phyloP scores from a whole-genome alignment of 805 yeast genomes.

The Kuraishia capsulata region DNA sequence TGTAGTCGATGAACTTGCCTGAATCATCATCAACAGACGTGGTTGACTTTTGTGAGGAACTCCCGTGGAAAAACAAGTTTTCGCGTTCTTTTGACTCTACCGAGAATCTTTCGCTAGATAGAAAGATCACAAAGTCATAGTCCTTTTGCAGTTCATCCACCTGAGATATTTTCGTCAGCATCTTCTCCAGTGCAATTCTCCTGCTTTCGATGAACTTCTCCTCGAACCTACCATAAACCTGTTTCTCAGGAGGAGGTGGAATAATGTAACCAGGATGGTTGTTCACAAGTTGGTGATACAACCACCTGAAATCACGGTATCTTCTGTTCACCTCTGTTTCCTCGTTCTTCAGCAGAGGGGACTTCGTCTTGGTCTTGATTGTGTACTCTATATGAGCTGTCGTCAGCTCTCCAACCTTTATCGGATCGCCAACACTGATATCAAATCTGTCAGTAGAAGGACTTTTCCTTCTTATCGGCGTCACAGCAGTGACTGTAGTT shows the following conservation, averaged over 20 bases:
- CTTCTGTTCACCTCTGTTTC: constrained; percentile 67
- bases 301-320: constrained; percentile 90
- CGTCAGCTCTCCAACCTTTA: constrained; percentile 84
- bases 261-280: constrained; percentile 86
- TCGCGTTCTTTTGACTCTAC: constrained; percentile 67
- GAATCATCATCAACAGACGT: constrained; percentile 14
- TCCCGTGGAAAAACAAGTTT: constrained; percentile 22
- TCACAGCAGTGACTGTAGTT: constrained; percentile 8
- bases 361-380: constrained; percentile 53
- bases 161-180: constrained; percentile 66
- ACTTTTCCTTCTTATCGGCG: constrained; percentile 2
- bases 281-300: constrained; percentile 77
- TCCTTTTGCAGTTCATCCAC: constrained; percentile 55
- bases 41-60: background rate
- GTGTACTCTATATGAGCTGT: constrained; percentile 84
- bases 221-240: constrained; percentile 85
- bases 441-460: constrained; percentile 30
- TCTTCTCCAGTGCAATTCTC: constrained; percentile 73
- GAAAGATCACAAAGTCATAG: constrained; percentile 66
- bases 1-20: constrained; percentile 11
- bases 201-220: constrained; percentile 84
- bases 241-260: constrained; percentile 96
- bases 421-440: constrained; percentile 81
- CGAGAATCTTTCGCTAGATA: constrained; percentile 63
- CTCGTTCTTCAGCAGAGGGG: constrained; percentile 22